These are phyloP conservation scores for Canna indica DNA, from an alignment of 176 grass and related monocot species.

Conservation along the genomic window DNA sequence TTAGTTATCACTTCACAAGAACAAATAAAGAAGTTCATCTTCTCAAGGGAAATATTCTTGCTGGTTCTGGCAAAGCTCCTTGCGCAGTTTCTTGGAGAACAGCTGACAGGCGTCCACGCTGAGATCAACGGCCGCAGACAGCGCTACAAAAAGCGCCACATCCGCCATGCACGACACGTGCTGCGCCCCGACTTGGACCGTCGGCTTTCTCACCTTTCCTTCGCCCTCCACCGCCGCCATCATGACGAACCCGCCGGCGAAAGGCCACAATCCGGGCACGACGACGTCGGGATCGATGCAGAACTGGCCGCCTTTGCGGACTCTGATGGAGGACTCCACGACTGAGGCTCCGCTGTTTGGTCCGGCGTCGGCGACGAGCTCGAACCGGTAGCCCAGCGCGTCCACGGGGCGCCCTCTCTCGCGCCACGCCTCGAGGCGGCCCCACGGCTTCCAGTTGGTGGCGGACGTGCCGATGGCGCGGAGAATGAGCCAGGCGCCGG, in stretches of 20 bases:
- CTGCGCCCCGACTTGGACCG: constrained; percentile 73
- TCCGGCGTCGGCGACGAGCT: constrained; percentile 64
- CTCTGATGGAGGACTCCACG: constrained; percentile 54
- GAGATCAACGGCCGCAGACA: constrained; percentile 70
- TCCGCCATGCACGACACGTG: constrained; percentile 83
- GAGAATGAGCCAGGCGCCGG: constrained; percentile 83
- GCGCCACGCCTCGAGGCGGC: constrained; percentile 87
- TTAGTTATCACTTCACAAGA: neutral
- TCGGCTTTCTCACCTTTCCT: constrained; percentile 56
- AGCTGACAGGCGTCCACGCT: constrained; percentile 89
- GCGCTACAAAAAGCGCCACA: constrained; percentile 73
- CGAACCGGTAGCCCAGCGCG: constrained; percentile 68
- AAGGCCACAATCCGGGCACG: constrained; percentile 33
- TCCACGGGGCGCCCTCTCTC: constrained; percentile 76
- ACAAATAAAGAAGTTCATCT: neutral
- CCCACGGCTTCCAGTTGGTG: constrained; percentile 90
- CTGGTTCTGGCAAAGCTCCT: constrained; percentile 70
- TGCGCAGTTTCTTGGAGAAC: constrained; percentile 74
- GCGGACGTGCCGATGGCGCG: constrained; percentile 40
- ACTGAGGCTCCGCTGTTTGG: constrained; percentile 38
- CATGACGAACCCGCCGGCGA: constrained; percentile 70
- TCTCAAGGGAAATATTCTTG: constrained; percentile 22
- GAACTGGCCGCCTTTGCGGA: constrained; percentile 66
- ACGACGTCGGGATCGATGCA: constrained; percentile 49
- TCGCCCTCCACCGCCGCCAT: constrained; percentile 64